Conservation (phyloP, 2,329 filamentous ascomycete genomes). For the Ophiosphaerella korrae region DNA sequence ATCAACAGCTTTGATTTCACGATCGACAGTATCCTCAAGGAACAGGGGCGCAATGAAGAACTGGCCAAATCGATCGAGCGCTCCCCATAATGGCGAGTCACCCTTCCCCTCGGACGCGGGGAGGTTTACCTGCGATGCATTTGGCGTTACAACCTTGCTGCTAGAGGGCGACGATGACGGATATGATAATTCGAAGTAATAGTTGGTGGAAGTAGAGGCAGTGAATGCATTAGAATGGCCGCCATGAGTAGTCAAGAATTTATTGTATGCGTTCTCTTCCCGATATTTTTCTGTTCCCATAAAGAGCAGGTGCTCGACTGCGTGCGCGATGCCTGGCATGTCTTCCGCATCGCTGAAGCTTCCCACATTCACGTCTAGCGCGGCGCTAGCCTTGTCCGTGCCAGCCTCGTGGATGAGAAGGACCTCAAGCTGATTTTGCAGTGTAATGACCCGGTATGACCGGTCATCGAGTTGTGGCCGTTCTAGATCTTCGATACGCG, state of each 20-base stretch:
- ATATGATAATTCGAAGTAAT: constrained; percentile 93
- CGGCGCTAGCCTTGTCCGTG: constrained; percentile 95
- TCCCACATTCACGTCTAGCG: constrained; percentile 93
- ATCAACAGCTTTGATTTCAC: constrained; percentile 86
- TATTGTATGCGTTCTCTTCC: constrained; percentile 77
- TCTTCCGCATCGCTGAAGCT: constrained; percentile 91
- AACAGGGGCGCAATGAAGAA: constrained; percentile 93
- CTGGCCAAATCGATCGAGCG: constrained; percentile 87
- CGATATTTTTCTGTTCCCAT: constrained; percentile 99
- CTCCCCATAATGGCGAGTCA: constrained; percentile 73
- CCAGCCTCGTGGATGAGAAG: constrained; percentile 91
- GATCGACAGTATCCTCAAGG: constrained; percentile 79
- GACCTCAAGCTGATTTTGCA: constrained; percentile 87
- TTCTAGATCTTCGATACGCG: constrained; percentile 69
- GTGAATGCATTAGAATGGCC: constrained; percentile 96
- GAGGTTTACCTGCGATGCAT: constrained; percentile 44
- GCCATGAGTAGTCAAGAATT: constrained; percentile 87
- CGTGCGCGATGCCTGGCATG: constrained; percentile 94
- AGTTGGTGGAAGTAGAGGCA: constrained; percentile 91
- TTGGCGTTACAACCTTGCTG: constrained; percentile 52
- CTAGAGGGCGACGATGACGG: constrained; percentile 64
- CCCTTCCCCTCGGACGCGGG: constrained; percentile 46
- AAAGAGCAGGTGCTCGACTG: constrained; percentile 93
- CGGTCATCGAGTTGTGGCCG: constrained; percentile 85
- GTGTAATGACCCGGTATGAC: constrained; percentile 81